A percentile compares a stretch with the other conserved stretches of the same genome.
These are phyloP conservation scores for Penicillium sp. DNA, from an alignment of 2,329 filamentous ascomycete species.

Conservation along the genomic window DNA sequence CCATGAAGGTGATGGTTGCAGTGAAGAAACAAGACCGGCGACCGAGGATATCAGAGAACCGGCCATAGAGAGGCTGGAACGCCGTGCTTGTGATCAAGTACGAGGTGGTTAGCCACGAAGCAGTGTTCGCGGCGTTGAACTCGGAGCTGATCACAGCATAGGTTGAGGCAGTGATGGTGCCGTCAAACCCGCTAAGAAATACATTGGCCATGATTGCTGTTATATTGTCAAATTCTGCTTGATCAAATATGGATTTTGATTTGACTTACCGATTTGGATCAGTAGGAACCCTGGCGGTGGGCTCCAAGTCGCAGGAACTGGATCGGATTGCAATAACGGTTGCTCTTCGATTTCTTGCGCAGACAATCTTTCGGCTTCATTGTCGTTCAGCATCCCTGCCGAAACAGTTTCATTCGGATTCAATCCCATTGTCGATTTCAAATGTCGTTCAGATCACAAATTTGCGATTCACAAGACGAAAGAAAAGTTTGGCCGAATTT, in stretches of 20 bases:
- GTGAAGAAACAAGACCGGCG: constrained; percentile 59
- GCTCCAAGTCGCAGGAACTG: constrained; percentile 39
- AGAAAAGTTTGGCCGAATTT: background rate
- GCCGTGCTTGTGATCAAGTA: constrained; percentile 64
- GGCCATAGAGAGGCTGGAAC: constrained; percentile 70
- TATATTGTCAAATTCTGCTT: background rate
- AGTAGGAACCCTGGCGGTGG: constrained; percentile 53
- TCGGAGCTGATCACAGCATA: constrained; percentile 49
- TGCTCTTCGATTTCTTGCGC: constrained; percentile 20
- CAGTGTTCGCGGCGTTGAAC: constrained; percentile 46
- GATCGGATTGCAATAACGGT: constrained; percentile 21
- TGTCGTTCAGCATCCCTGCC: background rate
- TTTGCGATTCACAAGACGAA: background rate
- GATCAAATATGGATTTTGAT: too few relatives aligned
- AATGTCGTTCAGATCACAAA: background rate
- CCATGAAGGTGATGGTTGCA: constrained; percentile 60
- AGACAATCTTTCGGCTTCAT: background rate
- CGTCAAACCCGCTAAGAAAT: constrained; percentile 57
- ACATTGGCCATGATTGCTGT: constrained; percentile 62
- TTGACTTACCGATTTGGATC: constrained; percentile 52
- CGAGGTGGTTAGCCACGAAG: constrained; percentile 56
- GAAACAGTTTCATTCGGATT: background rate
- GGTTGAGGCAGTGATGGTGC: constrained; percentile 46
- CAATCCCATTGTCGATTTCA: constrained; percentile 3
- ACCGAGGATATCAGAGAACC: constrained; percentile 70